phyloP scores from a whole-genome alignment of 306 rosid genomes.

The Cicer chorassanicum region DNA sequence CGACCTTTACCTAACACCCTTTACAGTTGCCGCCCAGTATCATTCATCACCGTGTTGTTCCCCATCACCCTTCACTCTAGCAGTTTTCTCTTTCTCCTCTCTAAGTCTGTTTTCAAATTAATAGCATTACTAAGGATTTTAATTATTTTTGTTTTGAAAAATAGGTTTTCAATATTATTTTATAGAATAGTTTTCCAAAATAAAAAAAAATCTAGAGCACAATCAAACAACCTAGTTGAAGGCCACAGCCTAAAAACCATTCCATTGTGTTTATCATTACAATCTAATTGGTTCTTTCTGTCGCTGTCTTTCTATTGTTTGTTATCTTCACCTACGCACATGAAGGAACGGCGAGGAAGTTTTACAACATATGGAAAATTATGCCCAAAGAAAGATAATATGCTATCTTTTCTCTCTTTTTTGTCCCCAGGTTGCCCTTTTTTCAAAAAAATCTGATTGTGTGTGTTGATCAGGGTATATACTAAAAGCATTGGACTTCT shows the following conservation, averaged over 20 bases:
- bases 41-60: neutral
- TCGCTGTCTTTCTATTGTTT: neutral
- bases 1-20: neutral
- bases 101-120: neutral
- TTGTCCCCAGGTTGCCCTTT: neutral
- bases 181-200: neutral
- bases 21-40: neutral
- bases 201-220: neutral
- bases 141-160: neutral
- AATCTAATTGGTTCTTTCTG: conserved; percentile 13
- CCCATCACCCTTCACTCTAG: neutral
- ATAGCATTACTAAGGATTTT: neutral
- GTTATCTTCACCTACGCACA: neutral
- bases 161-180: neutral
- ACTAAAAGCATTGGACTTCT: conserved; percentile 91
- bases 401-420: neutral
- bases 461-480: conserved; percentile 56
- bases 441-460: conserved; percentile 10
- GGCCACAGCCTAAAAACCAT: neutral
- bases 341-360: conserved; percentile 5
- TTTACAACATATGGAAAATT: neutral
- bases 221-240: neutral
- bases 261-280: neutral
- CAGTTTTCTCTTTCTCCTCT: neutral
- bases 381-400: neutral